These are phyloP conservation scores for Linum trigynum DNA, from an alignment of 345 rosid genomes.

Conservation along the genomic window DNA sequence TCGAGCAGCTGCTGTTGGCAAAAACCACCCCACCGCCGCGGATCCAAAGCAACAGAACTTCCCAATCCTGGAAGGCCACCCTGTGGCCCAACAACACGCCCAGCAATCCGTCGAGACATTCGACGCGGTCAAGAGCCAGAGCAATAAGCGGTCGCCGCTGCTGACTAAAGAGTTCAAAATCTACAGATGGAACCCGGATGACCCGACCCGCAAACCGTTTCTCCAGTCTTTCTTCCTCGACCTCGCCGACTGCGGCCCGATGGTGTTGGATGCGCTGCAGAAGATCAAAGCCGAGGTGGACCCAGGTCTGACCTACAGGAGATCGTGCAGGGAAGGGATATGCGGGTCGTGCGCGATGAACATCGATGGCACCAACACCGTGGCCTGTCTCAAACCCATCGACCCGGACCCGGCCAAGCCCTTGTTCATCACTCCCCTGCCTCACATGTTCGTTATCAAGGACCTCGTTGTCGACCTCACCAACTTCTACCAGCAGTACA, in stretches of 20 bases:
- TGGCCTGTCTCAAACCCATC: slow-evolving; percentile 58
- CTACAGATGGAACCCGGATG: slow-evolving; percentile 52
- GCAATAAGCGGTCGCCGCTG: slow-evolving; percentile 6
- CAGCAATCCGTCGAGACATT: slow-evolving; percentile 30
- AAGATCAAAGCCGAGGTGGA: slow-evolving; percentile 67
- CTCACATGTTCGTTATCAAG: slow-evolving; percentile 60
- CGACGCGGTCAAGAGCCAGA: slow-evolving; percentile 9
- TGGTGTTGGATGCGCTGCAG: slow-evolving; percentile 52
- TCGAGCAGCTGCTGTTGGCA: slow-evolving; percentile 1
- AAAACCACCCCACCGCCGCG: not conserved
- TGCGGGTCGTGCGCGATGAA: slow-evolving; percentile 73
- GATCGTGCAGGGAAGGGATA: slow-evolving; percentile 72
- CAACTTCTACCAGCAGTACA: slow-evolving; percentile 57
- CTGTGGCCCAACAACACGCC: slow-evolving; percentile 38
- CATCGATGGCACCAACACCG: slow-evolving; percentile 56
- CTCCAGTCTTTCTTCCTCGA: slow-evolving; percentile 50
- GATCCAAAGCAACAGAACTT: slow-evolving; percentile 26
- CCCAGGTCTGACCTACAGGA: slow-evolving; percentile 44
- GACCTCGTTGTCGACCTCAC: slow-evolving; percentile 63
- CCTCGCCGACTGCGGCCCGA: slow-evolving; percentile 51
- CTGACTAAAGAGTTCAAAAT: slow-evolving; percentile 52
- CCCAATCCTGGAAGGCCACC: slow-evolving; percentile 37
- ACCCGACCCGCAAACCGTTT: slow-evolving; percentile 40
- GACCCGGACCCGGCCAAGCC: slow-evolving; percentile 34
- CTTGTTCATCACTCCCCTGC: slow-evolving; percentile 50